phyloP scores from a whole-genome alignment of 164 flowering plant genomes.

The Stephania yunnanensis region DNA sequence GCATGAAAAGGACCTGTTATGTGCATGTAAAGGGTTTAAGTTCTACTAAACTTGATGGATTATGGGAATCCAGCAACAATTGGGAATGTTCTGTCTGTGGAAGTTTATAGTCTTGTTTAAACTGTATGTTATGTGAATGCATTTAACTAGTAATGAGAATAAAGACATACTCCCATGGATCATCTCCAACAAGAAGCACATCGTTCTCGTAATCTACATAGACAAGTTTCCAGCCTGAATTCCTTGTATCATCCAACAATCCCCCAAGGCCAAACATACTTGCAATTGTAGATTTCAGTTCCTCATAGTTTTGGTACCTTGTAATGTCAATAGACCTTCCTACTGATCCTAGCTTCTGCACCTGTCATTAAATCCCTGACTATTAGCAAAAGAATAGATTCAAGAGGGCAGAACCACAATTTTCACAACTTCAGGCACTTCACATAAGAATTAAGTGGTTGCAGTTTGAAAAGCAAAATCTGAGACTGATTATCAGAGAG shows the following conservation, averaged over 20 bases:
- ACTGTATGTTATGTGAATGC: background rate
- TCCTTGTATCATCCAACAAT: conserved; percentile 60
- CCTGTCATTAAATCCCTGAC: conserved; percentile 33
- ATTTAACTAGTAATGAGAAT: background rate
- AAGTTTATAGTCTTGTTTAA: too few relatives aligned
- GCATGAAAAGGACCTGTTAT: conserved; percentile 13
- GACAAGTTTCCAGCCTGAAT: conserved; percentile 84
- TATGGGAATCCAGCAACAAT: background rate
- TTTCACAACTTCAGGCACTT: background rate
- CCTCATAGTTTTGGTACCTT: conserved; percentile 62
- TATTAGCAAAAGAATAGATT: background rate
- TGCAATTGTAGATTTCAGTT: conserved; percentile 70
- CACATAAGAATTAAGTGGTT: background rate
- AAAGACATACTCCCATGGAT: conserved; percentile 95
- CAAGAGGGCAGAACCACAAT: too few relatives aligned
- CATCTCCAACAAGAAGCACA: conserved; percentile 97
- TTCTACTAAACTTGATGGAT: too few relatives aligned
- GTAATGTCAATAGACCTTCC: conserved; percentile 97
- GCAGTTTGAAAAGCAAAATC: too few relatives aligned
- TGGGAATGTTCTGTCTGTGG: background rate
- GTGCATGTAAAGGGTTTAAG: too few relatives aligned
- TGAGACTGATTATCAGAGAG: too few relatives aligned
- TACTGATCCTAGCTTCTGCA: conserved; percentile 94
- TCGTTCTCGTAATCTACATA: conserved; percentile 95
- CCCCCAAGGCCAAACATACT: conserved; percentile 92